Conservation (phyloP, 2,329 filamentous ascomycete genomes). For the Paramyrothecium sp. region DNA sequence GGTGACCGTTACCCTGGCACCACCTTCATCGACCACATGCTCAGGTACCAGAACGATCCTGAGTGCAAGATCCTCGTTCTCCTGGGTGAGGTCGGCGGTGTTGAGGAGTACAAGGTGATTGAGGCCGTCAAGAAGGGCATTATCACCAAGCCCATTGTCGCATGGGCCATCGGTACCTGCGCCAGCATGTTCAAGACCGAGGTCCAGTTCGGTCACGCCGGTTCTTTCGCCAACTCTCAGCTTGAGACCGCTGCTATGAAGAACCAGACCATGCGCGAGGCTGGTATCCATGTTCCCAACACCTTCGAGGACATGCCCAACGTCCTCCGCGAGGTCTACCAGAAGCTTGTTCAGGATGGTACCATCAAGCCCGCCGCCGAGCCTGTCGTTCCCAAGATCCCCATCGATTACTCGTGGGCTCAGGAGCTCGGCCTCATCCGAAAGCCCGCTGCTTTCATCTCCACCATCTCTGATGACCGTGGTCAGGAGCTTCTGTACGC, state of each 20-base stretch:
- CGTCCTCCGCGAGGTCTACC: conserved; percentile 77
- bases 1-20: conserved; percentile 98
- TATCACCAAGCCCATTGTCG: conserved; percentile 98
- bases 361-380: conserved; percentile 83
- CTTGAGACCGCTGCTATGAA: conserved; percentile 95
- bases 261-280: conserved; percentile 96
- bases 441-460: conserved; percentile 99
- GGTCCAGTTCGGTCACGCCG: conserved; percentile 98
- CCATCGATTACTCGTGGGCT: conserved; percentile 99
- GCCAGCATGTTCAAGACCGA: conserved; percentile 99
- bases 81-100: conserved; percentile 97
- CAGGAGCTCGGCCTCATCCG: conserved; percentile 99
- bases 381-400: conserved; percentile 96
- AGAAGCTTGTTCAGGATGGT: conserved; percentile 81
- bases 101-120: conserved; percentile 99
- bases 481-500: conserved; percentile 98
- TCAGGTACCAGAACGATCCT: conserved; percentile 94
- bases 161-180: conserved; percentile 99
- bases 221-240: conserved; percentile 98
- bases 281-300: conserved; percentile 89
- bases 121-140: conserved; percentile 91
- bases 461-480: conserved; percentile 99
- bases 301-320: conserved; percentile 94
- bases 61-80: conserved; percentile 97
- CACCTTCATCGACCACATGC: conserved; percentile 97